Evolutionary conservation across 164 flowering plant genomes (phyloP).

Genomic region (Echeveria elegans): DNA sequence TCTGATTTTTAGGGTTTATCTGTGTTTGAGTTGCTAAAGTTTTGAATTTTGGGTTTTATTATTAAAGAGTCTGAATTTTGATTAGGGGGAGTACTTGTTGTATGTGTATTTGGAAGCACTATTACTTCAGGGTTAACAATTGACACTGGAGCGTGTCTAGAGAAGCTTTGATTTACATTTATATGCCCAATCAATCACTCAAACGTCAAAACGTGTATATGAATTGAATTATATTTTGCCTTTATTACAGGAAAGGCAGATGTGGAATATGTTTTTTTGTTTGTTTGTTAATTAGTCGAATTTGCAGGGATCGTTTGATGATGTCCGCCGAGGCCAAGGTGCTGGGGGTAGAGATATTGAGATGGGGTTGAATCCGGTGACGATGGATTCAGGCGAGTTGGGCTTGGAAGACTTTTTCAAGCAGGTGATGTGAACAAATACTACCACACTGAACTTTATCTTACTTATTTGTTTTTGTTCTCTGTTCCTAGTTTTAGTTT

Average conservation of each 20-base stretch:
- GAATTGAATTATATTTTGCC: too few species aligned
- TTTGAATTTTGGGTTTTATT: too few species aligned
- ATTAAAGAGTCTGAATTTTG: background rate
- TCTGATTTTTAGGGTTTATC: background rate
- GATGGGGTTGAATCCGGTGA: slow-evolving; percentile 8
- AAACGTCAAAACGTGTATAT: background rate
- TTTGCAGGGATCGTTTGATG: slow-evolving; percentile 49
- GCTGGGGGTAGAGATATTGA: slow-evolving; percentile 21
- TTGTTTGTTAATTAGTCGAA: too few species aligned
- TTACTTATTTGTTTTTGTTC: background rate
- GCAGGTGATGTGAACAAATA: slow-evolving; percentile 25
- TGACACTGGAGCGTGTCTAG: too few species aligned
- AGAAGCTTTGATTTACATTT: too few species aligned
- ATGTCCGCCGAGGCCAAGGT: slow-evolving; percentile 19
- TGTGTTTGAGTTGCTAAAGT: background rate
- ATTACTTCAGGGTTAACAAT: too few species aligned
- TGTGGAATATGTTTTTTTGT: background rate
- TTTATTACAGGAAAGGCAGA: background rate
- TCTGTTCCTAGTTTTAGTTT: background rate
- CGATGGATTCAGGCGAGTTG: slow-evolving; percentile 10
- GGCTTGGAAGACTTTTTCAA: slow-evolving; percentile 15
- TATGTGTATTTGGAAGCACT: background rate
- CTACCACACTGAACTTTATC: too few species aligned
- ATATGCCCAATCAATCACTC: too few species aligned
- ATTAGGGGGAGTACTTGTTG: background rate